phyloP scores from a whole-genome alignment of 2,329 filamentous ascomycete species.

The Ophiostoma novo-ulmi region DNA sequence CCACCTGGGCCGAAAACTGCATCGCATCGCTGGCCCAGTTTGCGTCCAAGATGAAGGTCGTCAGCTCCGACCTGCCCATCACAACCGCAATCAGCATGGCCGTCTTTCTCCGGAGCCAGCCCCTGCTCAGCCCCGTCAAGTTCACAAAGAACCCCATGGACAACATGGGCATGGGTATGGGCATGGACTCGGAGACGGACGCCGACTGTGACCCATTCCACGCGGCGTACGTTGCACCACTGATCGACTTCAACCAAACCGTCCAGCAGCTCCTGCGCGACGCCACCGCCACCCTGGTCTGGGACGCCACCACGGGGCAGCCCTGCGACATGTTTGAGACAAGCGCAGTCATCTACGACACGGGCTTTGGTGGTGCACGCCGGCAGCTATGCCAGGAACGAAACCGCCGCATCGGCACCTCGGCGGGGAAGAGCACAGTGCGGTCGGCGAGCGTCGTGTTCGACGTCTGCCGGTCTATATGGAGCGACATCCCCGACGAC shows the following conservation, averaged over 20 bases:
- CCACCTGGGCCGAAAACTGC: background rate
- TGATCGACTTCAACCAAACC: constrained; percentile 1
- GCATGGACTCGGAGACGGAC: background rate
- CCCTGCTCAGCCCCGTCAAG: constrained; percentile 2
- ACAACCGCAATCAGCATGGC: constrained; percentile 16
- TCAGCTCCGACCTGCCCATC: constrained; percentile 15
- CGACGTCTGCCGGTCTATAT: constrained; percentile 9
- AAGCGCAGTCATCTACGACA: constrained; percentile 9
- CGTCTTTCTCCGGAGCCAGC: constrained; percentile 9
- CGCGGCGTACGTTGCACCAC: background rate
- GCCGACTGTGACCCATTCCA: background rate
- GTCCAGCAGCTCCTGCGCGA: constrained; percentile 11
- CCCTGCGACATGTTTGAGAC: constrained; percentile 16
- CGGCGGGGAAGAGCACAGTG: background rate
- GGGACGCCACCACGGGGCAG: constrained; percentile 11
- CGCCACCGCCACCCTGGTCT: constrained; percentile 12
- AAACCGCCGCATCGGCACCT: constrained; percentile 10
- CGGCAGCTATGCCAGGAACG: constrained; percentile 14
- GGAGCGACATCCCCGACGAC: constrained; percentile 1
- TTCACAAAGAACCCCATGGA: constrained; percentile 1
- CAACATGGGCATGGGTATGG: background rate
- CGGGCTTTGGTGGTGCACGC: constrained; percentile 1
- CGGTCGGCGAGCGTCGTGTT: background rate
- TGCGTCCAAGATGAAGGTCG: constrained; percentile 15
- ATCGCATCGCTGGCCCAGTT: constrained; percentile 7